Percentiles rank a stretch among this genome's conserved stretches.
Conservation (phyloP, 257 asterid genomes). For the Penstemon eatonii region DNA sequence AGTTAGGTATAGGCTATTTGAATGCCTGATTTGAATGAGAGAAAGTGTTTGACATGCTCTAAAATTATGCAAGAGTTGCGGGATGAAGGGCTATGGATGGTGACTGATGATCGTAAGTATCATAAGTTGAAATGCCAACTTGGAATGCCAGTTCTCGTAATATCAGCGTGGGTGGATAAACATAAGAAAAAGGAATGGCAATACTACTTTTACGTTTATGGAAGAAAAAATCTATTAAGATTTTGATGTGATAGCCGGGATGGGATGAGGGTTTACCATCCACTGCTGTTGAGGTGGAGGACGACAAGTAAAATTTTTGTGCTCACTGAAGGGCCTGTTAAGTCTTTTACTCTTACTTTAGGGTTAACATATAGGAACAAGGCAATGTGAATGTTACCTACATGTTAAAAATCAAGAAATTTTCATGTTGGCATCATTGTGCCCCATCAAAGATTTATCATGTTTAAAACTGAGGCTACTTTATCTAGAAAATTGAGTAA, state of each 20-base stretch:
- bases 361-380: background rate
- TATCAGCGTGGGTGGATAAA: background rate
- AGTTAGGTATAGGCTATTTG: background rate
- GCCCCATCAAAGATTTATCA: background rate
- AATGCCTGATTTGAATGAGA: constrained; percentile 8
- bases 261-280: constrained; percentile 5
- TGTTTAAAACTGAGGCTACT: background rate
- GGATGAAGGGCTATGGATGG: constrained; percentile 14
- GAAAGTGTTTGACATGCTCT: background rate
- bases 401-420: background rate
- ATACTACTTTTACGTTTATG: background rate
- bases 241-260: background rate
- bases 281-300: constrained; percentile 5
- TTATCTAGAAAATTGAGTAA: background rate
- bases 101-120: constrained; percentile 22
- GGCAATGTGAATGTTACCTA: constrained; percentile 5
- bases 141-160: background rate
- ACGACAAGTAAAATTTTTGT: constrained; percentile 10
- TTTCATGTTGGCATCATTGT: background rate
- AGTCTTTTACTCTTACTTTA: constrained; percentile 14
- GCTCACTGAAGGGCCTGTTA: constrained; percentile 23
- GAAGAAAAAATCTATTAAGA: constrained; percentile 5
- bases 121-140: background rate
- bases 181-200: background rate
- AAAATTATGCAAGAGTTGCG: constrained; percentile 2